Evolutionary conservation across 164 flowering plant species (phyloP), one percentile per base, ranked within the genome.

Genomic region (Chimonanthus salicifolius): DNA sequence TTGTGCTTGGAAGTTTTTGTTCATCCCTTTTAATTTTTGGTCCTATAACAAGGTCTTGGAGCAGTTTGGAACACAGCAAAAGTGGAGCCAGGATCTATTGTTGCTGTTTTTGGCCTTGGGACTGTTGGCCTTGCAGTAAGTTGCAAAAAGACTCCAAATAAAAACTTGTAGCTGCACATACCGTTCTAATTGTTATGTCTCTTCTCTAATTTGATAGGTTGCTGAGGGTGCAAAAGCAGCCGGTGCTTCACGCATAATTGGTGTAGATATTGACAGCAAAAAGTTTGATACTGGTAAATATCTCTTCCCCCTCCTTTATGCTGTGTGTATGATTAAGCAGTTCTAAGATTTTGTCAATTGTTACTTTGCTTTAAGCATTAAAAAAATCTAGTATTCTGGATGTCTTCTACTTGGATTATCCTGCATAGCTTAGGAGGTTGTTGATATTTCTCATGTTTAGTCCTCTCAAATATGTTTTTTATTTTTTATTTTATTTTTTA

Each of bases 41-140:
- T 3, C 33, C 33, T 16, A n/a, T 60, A 13, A 9, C 63, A 80
- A 94, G 99, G 99, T 72, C 95, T 96, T 79, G 99, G 99, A 81
- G 99, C 99, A 68, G 99, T 92, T 78, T 96, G 99, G 99, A 96
- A 94, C 85, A 94, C 99, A 16, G 99, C 99, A 75, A 96, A 96
- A 83, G 99, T 96, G 13, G 99, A 96, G 76, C 74, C 95, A 69
- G 98, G 98, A 76, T 94, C 99, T 6, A 92, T 71, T 77, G 97
- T 96, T 81, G 99, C 99, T 75, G 62, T 96, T 75, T 96, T 96
- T 88, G 99, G 99, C 70, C 97, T 96, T 78, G 99, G 99, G 51
- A 94, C 97, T 73, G 93, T 96, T 75, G 99, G 99, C 69, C 97
- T 96, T 82, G 99, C 99, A 4, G 99, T 94, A 84, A 85, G 98